Conservation (phyloP, 441 rosid species). For the Erodium trifolium region DNA sequence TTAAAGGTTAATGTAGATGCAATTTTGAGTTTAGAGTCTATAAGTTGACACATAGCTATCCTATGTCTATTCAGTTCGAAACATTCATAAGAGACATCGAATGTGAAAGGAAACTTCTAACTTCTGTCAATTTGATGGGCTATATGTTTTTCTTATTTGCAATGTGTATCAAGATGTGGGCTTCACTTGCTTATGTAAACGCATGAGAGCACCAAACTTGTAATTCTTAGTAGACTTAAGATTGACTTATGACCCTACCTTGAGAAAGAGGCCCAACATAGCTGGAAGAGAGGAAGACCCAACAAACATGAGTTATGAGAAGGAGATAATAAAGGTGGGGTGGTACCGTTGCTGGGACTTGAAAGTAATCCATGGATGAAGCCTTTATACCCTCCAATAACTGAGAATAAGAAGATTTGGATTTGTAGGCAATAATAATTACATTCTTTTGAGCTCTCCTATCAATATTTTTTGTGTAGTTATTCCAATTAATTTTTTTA, state of each 20-base stretch:
- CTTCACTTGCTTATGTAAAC: too few species aligned
- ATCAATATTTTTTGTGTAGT: background rate
- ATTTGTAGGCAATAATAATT: constrained; percentile 1
- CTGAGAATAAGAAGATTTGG: background rate
- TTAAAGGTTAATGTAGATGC: constrained; percentile 9
- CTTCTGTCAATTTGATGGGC: background rate
- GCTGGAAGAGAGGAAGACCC: too few species aligned
- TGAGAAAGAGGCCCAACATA: too few species aligned
- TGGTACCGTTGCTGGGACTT: too few species aligned
- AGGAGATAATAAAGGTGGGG: too few species aligned
- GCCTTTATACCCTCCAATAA: background rate
- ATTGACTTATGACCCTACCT: too few species aligned
- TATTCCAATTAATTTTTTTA: background rate
- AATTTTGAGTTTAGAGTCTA: background rate
- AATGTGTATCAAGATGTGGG: too few species aligned
- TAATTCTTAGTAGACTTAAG: too few species aligned
- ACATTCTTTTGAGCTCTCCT: background rate
- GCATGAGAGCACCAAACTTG: too few species aligned
- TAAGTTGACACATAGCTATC: background rate
- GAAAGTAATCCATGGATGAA: background rate
- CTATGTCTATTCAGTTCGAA: background rate
- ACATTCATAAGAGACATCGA: background rate
- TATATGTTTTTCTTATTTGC: too few species aligned
- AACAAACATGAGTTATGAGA: too few species aligned
- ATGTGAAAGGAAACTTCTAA: background rate